Evolutionary conservation across 2,329 filamentous ascomycete genomes (phyloP), one percentile per base, ranked within the genome.

Genomic region (Thielaviopsis cerberus): DNA sequence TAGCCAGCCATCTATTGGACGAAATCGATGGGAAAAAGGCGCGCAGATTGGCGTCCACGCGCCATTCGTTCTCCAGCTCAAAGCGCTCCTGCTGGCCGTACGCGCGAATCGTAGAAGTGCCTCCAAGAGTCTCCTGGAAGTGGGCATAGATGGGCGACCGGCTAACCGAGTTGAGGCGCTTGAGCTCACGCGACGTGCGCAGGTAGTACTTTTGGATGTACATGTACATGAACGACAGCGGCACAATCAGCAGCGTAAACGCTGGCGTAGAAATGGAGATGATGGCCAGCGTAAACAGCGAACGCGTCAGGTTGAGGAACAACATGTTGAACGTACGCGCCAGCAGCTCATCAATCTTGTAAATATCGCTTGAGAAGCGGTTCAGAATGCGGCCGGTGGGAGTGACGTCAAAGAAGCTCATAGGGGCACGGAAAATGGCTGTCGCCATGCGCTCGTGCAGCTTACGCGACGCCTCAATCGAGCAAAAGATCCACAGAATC

Each of bases 341-440:
- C 64, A 98, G 79, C 50, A 97, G 86, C 73, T 98, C 88, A 67
- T 96, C 89, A 34, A 97, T 84, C 59, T 79, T 78, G 70, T 89
- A 88, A 60, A 88, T 83, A 67, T 90, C 83, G 71, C 82, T 82
- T 17, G 91, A 97, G 70, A 98, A 98, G 57, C 92, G 80, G 69
- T 98, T 98, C 61, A 98, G 75, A 65, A 98, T 96, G 59, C 94
- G 83, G n/a, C 92, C 92, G 62, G 90, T 85, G 2, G 92, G 92
- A 1, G 92, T 98, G 0, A 90, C 95, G 69, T 98, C 94, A 65
- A 98, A 98, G 73, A 98, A 98, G n/a, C n/a, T n/a, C n/a, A n/a
- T n/a, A n/a, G n/a, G n/a, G n/a, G n/a, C n/a, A 64, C 92, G 81
- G 77, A 98, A 98, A 65, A 97, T 96, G 20, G 92, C 89, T 65